Evolutionary conservation across 2,329 filamentous ascomycete species (phyloP), one percentile per base, ranked within the genome.

Genomic region (Aureobasidium sp.): DNA sequence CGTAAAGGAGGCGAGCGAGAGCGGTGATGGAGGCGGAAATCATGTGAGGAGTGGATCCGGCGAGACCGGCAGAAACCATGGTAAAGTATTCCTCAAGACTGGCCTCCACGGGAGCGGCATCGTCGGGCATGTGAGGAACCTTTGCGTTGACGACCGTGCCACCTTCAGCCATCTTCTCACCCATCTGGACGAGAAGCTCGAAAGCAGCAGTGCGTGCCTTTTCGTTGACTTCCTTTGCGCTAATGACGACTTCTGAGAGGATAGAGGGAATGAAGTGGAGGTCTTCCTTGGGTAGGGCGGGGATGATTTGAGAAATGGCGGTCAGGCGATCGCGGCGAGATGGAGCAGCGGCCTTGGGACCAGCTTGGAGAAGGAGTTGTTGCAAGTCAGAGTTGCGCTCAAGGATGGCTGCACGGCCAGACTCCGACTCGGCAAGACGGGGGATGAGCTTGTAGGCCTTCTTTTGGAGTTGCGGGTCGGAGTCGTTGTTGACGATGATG

Each of bases 361-460:
- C 83, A 64, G 90, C 92, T 1, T 82, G 80, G 31, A 97, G 76
- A 41, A 99, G 80, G 53, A 99, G 80, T n/a, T 84, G 76, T 75
- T 97, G 93, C 22, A 99, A 79, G 70, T 97, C 91, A 0, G 76
- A 75, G 67, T 85, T 90, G 60, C 92, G 86, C 70, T 92, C 87
- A 65, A 82, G 75, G 1, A 99, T 82, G 3, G 93, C 92, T n/a
- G 80, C 77, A 67, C 84, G 85, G 49, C 94, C 94, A 53, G 82
- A 84, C 37, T 89, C 84, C 1, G 92, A 96, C 66, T 90, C 88
- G 1, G 90, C 88, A 44, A 99, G 83, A 61, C 94, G 87, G 3
- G 94, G 93, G 56, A 99, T 95, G 57, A 99, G 84, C 79, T 97
- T 97, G 80, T 99, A 99, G 0, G 94, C 93, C 77, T 99, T 99